These are phyloP conservation scores for Acacia crassicarpa DNA, from an alignment of 306 rosid genomes.

Conservation along the genomic window DNA sequence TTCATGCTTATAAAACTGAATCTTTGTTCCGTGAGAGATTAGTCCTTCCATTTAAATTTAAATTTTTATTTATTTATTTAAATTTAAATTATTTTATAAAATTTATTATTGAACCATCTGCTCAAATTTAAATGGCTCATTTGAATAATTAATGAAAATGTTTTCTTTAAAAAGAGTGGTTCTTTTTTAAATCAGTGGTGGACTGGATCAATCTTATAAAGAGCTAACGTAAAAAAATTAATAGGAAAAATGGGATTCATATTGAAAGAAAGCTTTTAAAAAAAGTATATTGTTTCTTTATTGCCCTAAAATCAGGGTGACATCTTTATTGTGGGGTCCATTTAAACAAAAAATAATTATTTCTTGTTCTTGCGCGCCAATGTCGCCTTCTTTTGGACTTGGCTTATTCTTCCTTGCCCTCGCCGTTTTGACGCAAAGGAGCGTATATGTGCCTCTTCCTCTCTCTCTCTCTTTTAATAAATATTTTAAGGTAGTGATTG, in stretches of 20 bases:
- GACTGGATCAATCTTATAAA: background rate
- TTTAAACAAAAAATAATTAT: background rate
- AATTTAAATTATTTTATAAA: background rate
- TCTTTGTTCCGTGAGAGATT: background rate
- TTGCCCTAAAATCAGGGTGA: background rate
- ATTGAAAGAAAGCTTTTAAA: background rate
- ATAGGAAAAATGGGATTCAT: background rate
- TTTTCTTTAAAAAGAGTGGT: background rate
- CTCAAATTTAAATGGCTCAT: background rate
- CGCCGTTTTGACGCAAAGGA: too few relatives aligned
- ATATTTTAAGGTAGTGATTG: too few relatives aligned
- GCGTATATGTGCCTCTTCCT: too few relatives aligned
- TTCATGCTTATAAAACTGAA: background rate
- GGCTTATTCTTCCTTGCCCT: too few relatives aligned
- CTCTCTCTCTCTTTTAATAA: too few relatives aligned
- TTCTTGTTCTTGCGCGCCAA: background rate
- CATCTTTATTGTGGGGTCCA: background rate
- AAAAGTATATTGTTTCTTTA: background rate
- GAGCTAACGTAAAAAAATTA: background rate
- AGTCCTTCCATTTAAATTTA: background rate
- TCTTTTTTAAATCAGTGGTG: background rate
- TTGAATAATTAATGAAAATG: background rate
- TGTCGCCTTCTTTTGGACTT: too few relatives aligned
- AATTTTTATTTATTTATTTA: background rate
- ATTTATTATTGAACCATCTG: background rate